Evolutionary conservation across 345 rosid species (phyloP).

Genomic region (Trapa incisa): DNA sequence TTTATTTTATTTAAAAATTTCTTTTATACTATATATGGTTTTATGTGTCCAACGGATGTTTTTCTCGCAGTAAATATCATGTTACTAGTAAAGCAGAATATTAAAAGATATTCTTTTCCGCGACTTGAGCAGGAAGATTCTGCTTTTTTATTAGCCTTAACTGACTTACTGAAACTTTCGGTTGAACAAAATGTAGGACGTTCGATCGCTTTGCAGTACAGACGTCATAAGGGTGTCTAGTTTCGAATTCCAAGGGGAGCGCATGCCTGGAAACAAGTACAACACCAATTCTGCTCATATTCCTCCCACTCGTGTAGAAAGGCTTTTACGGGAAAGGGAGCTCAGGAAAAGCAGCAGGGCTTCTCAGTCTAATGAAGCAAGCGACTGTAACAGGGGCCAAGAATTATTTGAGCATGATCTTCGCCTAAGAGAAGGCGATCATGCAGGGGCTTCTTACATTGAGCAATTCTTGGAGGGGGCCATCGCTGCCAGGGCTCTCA

Average conservation of each 20-base stretch:
- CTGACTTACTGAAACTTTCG: slow-evolving; percentile 15
- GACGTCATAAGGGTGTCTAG: slow-evolving; percentile 11
- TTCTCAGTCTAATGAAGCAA: slow-evolving; percentile 37
- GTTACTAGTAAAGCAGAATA: neutral
- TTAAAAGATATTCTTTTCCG: neutral
- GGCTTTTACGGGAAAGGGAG: slow-evolving; percentile 72
- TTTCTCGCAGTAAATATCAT: slow-evolving; percentile 1
- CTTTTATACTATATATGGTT: slow-evolving; percentile 12
- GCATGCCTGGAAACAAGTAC: slow-evolving; percentile 92
- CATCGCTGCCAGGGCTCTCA: slow-evolving; percentile 32
- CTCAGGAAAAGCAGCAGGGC: slow-evolving; percentile 45
- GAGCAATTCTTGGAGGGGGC: slow-evolving; percentile 62
- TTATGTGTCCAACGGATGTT: slow-evolving; percentile 3
- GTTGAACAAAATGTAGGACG: slow-evolving; percentile 43
- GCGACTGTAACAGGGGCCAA: slow-evolving; percentile 24
- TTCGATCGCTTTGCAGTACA: slow-evolving; percentile 13
- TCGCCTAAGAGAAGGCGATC: slow-evolving; percentile 39
- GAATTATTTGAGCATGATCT: slow-evolving; percentile 41
- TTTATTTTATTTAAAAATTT: slow-evolving; percentile 11
- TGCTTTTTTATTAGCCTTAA: slow-evolving; percentile 6
- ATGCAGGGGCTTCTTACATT: slow-evolving; percentile 32
- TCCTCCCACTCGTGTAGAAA: slow-evolving; percentile 53
- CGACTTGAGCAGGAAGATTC: slow-evolving; percentile 11
- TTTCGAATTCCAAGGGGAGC: slow-evolving; percentile 39
- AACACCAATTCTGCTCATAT: slow-evolving; percentile 42